Evolutionary conservation across 148 eudicot species (phyloP), one percentile per base, ranked within the genome.

Genomic region (Persicaria maculosa): DNA sequence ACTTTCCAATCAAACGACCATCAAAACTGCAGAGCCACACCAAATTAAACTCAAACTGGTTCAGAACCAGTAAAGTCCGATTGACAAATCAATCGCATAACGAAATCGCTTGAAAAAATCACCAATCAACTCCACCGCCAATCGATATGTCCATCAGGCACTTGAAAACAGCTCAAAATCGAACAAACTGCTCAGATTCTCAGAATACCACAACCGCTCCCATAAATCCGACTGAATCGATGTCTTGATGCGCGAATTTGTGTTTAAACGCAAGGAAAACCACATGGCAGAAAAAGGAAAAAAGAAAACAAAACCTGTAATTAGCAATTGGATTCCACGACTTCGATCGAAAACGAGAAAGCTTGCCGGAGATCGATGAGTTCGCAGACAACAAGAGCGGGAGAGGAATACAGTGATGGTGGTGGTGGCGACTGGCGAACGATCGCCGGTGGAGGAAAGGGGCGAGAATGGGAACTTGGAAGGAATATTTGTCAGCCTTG

Each of bases 391-490:
- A 19, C 9, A 0, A 19, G 22, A 22, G 25, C 8, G 62, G 62
- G 20, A 57, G 31, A 19, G 19, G 31, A 57, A 59, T 4, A 22
- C 62, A 22, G 67, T 9, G 46, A 46, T 36, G 46, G 19, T n/a
- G 70, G 10, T 44, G 68, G 40, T 31, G 40, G 40, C 40, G 40
- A 31, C 2, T 31, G 40, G 0, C 2, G 40, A 31, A 62, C 70
- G 70, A 65, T 65, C 70, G 70, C 70, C 70, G 70, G 47, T 15
- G 47, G 70, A 65, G 70, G 47, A 40, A 65, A 36, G 70, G 47
- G 69, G 46, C 69, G 67, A 64, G 17, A 3, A 43, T 17, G 12
- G 9, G 4, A 43, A 14, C 19, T 14, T 65, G 11, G 40, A 40
- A 65, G 43, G 46, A 65, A 64, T 59, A 9, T 40, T 36, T 6